Evolutionary conservation across 305 asterid species (phyloP).

Genomic region (Rubia tinctorum): DNA sequence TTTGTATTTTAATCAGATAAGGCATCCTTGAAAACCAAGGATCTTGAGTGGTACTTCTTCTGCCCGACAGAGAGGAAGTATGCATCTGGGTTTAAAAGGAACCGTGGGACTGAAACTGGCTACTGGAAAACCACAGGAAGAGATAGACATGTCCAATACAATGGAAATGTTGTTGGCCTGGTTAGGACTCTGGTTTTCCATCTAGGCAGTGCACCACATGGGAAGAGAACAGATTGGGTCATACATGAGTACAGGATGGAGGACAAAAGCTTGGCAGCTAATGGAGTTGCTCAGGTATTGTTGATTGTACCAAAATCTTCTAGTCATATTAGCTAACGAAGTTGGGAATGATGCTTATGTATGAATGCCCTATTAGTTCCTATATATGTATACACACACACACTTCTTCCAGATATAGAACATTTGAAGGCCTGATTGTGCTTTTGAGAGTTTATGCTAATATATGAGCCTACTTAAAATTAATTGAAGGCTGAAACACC

Average conservation of each 20-base stretch:
- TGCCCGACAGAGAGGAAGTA: constrained; percentile 85
- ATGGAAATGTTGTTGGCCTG: constrained; percentile 46
- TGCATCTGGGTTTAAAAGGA: constrained; percentile 68
- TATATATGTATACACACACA: not conserved
- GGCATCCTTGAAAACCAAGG: constrained; percentile 65
- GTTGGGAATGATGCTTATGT: no score
- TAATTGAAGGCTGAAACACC: not conserved
- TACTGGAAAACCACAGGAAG: constrained; percentile 92
- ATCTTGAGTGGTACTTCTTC: constrained; percentile 90
- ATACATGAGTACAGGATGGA: constrained; percentile 60
- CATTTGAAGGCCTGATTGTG: not conserved
- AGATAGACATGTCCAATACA: constrained; percentile 39
- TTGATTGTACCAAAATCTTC: not conserved
- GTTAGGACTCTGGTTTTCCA: constrained; percentile 82
- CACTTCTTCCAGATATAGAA: not conserved
- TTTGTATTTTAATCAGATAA: constrained; percentile 42
- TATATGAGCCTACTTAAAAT: not conserved
- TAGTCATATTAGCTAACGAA: no score
- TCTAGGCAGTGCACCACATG: constrained; percentile 65
- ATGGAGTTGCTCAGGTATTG: constrained; percentile 58
- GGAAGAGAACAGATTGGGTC: constrained; percentile 87
- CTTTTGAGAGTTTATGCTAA: not conserved
- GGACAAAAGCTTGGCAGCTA: constrained; percentile 46
- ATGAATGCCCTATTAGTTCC: not conserved
- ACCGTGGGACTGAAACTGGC: constrained; percentile 82